Evolutionary conservation across 2,329 filamentous ascomycete genomes (phyloP).

Genomic region (Aspergillus pseudonomiae): DNA sequence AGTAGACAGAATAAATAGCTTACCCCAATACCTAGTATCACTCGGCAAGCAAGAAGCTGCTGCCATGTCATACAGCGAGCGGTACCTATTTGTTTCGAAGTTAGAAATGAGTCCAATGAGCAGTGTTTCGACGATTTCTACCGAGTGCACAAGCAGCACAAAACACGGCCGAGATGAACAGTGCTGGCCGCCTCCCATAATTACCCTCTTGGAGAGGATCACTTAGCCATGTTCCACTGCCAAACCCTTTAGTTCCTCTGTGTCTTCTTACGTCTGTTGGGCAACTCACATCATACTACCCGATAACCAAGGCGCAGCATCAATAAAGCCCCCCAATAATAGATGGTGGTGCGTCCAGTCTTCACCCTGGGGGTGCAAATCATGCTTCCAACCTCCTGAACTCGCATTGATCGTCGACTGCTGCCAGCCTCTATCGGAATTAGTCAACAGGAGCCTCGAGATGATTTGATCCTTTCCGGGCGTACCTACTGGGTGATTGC

Average conservation of each 20-base stretch:
- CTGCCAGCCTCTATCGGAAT: conserved; percentile 24
- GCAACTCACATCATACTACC: conserved; percentile 21
- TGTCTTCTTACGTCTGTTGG: neutral
- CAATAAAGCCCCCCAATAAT: conserved; percentile 13
- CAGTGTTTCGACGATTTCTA: neutral
- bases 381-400: conserved; percentile 9
- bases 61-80: conserved; percentile 28
- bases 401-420: conserved; percentile 28
- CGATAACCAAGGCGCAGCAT: conserved; percentile 23
- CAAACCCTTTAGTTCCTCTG: neutral
- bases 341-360: neutral
- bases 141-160: conserved; percentile 22
- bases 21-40: conserved; percentile 35
- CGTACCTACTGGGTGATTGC: conserved; percentile 27
- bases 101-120: neutral
- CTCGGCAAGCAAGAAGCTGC: conserved; percentile 30
- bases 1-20: neutral
- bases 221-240: conserved; percentile 25
- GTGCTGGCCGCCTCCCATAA: conserved; percentile 36
- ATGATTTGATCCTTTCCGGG: neutral
- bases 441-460: neutral
- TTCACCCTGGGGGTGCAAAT: neutral
- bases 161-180: conserved; percentile 42
- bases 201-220: conserved; percentile 24
- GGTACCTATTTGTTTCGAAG: conserved; percentile 11